Evolutionary conservation across 805 yeast genomes (phyloP).

Genomic region (Brettanomyces sp.): DNA sequence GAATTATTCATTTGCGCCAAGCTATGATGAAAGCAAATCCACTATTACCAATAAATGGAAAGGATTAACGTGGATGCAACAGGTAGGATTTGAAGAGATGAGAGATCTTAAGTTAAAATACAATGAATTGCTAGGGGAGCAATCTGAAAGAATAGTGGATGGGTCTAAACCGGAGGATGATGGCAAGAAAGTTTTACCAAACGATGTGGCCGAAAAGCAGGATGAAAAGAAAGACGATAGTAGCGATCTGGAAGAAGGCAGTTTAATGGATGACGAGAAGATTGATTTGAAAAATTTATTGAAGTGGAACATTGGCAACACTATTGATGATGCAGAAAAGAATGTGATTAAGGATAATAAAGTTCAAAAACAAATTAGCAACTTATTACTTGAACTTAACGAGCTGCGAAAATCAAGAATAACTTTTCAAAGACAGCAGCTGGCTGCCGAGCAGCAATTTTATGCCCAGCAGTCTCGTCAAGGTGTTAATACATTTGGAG

Average conservation of each 20-base stretch:
- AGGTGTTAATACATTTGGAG: conserved; percentile 6
- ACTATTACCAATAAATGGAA: conserved; percentile 42
- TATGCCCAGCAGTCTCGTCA: conserved; percentile 4
- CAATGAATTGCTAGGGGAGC: neutral
- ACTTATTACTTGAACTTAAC: conserved; percentile 39
- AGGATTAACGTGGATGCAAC: conserved; percentile 45
- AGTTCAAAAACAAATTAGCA: conserved; percentile 31
- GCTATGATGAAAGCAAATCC: conserved; percentile 48
- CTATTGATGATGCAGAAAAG: conserved; percentile 17
- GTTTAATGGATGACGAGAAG: neutral
- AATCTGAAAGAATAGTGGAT: conserved; percentile 2
- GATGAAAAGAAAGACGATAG: neutral
- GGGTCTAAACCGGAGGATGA: conserved; percentile 4
- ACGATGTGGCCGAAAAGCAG: neutral
- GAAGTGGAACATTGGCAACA: conserved; percentile 18
- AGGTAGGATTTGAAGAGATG: conserved; percentile 37
- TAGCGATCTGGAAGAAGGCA: conserved; percentile 1
- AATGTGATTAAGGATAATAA: conserved; percentile 13
- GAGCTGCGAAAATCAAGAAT: conserved; percentile 38
- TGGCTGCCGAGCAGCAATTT: conserved; percentile 3
- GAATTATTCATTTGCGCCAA: conserved; percentile 54
- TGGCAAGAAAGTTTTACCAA: neutral
- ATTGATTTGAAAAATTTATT: conserved; percentile 22
- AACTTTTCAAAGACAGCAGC: conserved; percentile 5
- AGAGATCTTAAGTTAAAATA: conserved; percentile 11